Percentiles rank a stretch among this genome's conserved stretches.
Evolutionary conservation across 257 asterid species (phyloP).

Genomic region (Nyctanthes arbortristis): DNA sequence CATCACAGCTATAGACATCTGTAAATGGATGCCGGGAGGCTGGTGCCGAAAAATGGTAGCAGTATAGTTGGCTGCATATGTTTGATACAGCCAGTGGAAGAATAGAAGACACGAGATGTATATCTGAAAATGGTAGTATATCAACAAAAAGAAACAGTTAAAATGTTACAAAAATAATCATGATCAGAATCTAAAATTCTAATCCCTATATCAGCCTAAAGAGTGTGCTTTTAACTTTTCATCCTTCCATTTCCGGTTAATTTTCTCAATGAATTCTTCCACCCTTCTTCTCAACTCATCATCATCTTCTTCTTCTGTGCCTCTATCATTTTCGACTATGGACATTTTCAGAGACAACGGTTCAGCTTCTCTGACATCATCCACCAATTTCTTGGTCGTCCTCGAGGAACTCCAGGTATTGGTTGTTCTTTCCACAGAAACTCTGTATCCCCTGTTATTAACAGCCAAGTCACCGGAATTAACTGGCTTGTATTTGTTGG

Average conservation of each 20-base stretch:
- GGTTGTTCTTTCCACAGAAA: neutral
- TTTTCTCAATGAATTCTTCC: slow-evolving; percentile 57
- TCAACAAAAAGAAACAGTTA: no score
- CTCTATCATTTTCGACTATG: slow-evolving; percentile 10
- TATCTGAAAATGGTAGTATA: no score
- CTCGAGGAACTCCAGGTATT: neutral
- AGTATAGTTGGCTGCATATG: no score
- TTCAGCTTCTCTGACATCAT: neutral
- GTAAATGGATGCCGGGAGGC: no score
- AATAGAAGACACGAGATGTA: no score
- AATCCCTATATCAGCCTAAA: slow-evolving; percentile 1
- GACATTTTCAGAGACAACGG: slow-evolving; percentile 15
- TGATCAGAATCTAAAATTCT: no score
- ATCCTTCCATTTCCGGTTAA: slow-evolving; percentile 47
- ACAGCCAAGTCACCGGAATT: slow-evolving; percentile 3
- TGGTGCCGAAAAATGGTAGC: no score
- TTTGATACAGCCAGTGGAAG: no score
- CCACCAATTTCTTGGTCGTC: neutral
- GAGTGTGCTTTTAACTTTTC: slow-evolving; percentile 33
- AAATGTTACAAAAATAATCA: no score
- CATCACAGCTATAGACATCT: no score
- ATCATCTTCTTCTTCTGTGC: slow-evolving; percentile 18
- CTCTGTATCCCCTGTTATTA: neutral
- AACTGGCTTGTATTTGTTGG: slow-evolving; percentile 8
- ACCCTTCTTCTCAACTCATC: slow-evolving; percentile 46